Percentiles rank a stretch among this genome's conserved stretches.
phyloP scores from a whole-genome alignment of 352 stramenopile species.

The Globisporangium abappressorium region DNA sequence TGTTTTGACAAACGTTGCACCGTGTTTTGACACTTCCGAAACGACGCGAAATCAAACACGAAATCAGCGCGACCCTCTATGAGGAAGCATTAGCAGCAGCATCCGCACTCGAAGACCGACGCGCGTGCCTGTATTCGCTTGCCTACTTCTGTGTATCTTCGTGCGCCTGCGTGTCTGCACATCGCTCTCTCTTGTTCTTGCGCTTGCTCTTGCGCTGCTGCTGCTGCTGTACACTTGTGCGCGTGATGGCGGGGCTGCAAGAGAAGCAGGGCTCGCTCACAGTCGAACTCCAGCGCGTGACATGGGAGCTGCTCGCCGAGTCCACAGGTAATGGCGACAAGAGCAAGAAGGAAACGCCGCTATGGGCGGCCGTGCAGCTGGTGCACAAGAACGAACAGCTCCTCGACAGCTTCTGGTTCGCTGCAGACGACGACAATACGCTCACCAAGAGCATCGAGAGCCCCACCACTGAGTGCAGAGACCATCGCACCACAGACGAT shows the following conservation, averaged over 20 bases:
- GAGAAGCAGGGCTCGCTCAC: slow-evolving; percentile 32
- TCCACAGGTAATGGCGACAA: background rate
- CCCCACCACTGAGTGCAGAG: slow-evolving; percentile 3
- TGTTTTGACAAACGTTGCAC: background rate
- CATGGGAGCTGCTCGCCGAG: slow-evolving; percentile 18
- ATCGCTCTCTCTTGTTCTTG: background rate
- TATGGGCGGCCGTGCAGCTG: slow-evolving; percentile 46
- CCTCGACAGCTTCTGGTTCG: slow-evolving; percentile 53
- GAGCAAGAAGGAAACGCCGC: slow-evolving; percentile 10
- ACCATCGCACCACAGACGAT: background rate
- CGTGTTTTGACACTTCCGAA: background rate
- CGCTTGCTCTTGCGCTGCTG: background rate
- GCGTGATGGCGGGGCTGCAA: background rate
- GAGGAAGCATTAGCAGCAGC: background rate
- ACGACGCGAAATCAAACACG: background rate
- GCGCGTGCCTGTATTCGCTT: background rate
- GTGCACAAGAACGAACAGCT: slow-evolving; percentile 23
- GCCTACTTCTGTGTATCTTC: background rate
- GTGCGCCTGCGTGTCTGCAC: background rate
- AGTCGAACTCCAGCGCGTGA: slow-evolving; percentile 31
- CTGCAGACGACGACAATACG: slow-evolving; percentile 45
- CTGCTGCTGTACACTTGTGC: background rate
- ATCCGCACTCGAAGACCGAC: background rate
- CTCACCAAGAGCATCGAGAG: slow-evolving; percentile 34
- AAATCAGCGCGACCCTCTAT: background rate